Evolutionary conservation across 169 alveolate genomes (phyloP).

Genomic region (Amoebophrya sp.): DNA sequence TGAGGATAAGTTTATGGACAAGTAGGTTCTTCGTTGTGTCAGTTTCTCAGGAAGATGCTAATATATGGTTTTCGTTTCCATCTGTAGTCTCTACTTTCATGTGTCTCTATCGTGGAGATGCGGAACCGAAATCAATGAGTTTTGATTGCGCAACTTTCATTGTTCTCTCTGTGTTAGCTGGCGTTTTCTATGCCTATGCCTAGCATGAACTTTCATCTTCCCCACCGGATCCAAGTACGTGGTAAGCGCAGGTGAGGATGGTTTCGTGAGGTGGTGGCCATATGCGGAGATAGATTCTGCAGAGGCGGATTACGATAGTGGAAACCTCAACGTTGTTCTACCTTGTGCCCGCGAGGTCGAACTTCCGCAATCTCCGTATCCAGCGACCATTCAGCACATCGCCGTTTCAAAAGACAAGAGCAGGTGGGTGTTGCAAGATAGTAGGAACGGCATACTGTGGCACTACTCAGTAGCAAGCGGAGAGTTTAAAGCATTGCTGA

Average conservation of each 20-base stretch:
- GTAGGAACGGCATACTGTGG: slow-evolving; percentile 41
- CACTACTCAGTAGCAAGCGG: slow-evolving; percentile 15
- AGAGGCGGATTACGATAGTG: slow-evolving; percentile 67
- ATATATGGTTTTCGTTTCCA: no score
- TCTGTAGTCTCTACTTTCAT: no score
- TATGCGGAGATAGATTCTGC: slow-evolving; percentile 66
- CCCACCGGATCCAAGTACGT: slow-evolving; percentile 28
- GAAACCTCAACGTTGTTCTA: neutral
- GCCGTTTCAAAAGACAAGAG: neutral
- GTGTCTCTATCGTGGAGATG: no score
- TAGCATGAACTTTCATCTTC: neutral
- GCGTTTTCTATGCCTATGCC: neutral
- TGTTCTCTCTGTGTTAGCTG: no score
- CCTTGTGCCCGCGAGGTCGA: neutral
- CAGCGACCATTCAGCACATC: slow-evolving; percentile 45
- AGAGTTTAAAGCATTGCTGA: slow-evolving; percentile 18
- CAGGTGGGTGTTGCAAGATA: slow-evolving; percentile 34
- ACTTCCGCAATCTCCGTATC: slow-evolving; percentile 3
- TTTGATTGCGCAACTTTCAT: no score
- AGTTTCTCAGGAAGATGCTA: no score
- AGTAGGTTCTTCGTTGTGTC: no score
- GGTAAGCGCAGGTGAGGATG: slow-evolving; percentile 73
- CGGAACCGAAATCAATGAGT: no score
- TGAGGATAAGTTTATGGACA: neutral
- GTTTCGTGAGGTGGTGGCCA: slow-evolving; percentile 77